Percentiles rank a stretch among this genome's conserved stretches.
These are phyloP conservation scores for Pleurotus salmoneostramineus DNA, from an alignment of 768 basidiomycete genomes.

Conservation along the genomic window DNA sequence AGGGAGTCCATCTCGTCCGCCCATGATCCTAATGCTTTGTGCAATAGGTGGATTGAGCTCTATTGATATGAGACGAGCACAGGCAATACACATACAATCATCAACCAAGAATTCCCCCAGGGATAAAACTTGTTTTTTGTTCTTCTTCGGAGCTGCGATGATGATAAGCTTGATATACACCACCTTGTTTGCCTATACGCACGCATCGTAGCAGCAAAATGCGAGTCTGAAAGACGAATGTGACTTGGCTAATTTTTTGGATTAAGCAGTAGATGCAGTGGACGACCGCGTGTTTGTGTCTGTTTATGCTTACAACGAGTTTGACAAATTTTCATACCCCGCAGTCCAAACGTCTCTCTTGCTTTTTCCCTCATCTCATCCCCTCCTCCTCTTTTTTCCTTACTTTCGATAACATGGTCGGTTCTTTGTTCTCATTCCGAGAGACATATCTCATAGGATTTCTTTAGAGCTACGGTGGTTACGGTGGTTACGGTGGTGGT, in stretches of 20 bases:
- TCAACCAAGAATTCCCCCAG: conserved; percentile 92
- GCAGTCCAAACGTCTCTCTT: not conserved
- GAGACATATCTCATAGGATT: not conserved
- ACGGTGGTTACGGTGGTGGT: conserved; percentile 28
- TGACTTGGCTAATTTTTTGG: not conserved
- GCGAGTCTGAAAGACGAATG: not conserved
- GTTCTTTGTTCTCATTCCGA: not conserved
- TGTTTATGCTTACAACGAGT: not conserved
- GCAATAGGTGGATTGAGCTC: conserved; percentile 13
- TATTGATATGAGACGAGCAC: conserved; percentile 10
- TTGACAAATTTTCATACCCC: not conserved
- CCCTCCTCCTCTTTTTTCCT: not conserved
- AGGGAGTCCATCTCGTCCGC: conserved; percentile 97
- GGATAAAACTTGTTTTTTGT: conserved; percentile 83
- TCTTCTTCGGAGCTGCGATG: conserved; percentile 78
- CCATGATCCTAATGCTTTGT: conserved; percentile 86
- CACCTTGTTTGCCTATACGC: not conserved
- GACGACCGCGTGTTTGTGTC: not conserved
- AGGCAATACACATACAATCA: conserved; percentile 46
- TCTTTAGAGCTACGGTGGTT: conserved; percentile 38
- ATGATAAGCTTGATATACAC: no score
- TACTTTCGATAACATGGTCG: not conserved
- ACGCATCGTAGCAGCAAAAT: conserved; percentile 11
- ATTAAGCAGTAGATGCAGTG: no score
- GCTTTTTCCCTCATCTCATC: not conserved